Base-by-base conservation (phyloP, 176 grass and related monocot species). In the Eleusine indica region DNA sequence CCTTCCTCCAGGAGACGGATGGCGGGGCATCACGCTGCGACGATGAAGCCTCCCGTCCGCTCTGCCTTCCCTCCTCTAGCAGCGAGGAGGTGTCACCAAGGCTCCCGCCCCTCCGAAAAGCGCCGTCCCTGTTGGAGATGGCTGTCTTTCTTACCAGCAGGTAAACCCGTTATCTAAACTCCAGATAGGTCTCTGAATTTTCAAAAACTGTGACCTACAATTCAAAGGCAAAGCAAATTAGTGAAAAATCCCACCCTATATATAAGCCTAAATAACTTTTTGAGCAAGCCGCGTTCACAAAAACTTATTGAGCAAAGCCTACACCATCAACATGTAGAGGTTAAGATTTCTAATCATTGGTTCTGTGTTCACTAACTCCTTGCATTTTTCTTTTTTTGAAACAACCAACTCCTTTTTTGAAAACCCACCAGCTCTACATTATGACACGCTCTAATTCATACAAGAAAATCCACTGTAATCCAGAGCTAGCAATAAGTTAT, bases 1-100 rank as follows among this genome's bases (percentile, higher is more conserved):
- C 80, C 37, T 94, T 94, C 58, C 62, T 94, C 65, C 64, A 62
- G 43, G 93, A 94, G 78, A 91, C 90, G 39, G 80, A 86, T 46
- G 15, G 87, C 1, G 82, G 93, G 1, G 90, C 75, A 0, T 81
- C 49, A 9, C 53, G 22, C 57, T 5, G 51, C 19, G 82, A 90
- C 29, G 82, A 90, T 58, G 93, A 86, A 71, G 54, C 85, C 28
- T 92, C 82, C 25, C 85, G 7, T 19, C 71, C 72, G 5, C 87
- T 92, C 60, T 86, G 88, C 67, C 22, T 73, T 25, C 49, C 92
- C 40, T 57, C 92, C 63, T 47, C 74, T 32, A 74, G 76, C 68
- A 35, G 52, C 68, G 85, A 82, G 41, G 85, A 86, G 43, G 44
- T n/a, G 29, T 69, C 85, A 18, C 85, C 85, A 16, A 86, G 71